Conservation (phyloP, 2,329 filamentous ascomycete genomes). For the Thermomyces lanuginosus region DNA sequence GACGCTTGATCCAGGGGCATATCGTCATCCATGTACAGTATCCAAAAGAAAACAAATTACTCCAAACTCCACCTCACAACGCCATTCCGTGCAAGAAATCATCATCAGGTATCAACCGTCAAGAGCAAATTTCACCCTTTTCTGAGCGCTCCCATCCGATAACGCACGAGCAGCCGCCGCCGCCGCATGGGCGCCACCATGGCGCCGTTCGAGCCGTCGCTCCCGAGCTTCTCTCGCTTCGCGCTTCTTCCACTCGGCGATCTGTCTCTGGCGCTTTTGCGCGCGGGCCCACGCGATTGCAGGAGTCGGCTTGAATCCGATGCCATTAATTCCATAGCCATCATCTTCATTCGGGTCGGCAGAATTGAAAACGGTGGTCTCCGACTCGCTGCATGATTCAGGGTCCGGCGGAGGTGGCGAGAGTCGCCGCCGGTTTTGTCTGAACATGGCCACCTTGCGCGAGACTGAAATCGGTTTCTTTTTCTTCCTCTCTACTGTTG, state of each 20-base stretch:
- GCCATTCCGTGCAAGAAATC: constrained; percentile 2
- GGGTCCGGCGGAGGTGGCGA: constrained; percentile 22
- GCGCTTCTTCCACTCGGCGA: constrained; percentile 42
- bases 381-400: constrained; percentile 40
- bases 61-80: not conserved
- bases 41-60: too few species aligned
- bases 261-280: constrained; percentile 41
- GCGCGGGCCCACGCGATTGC: constrained; percentile 41
- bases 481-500: too few species aligned
- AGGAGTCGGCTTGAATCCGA: constrained; percentile 46
- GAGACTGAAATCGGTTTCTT: constrained; percentile 5
- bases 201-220: constrained; percentile 37
- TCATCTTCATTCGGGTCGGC: constrained; percentile 44
- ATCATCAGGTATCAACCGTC: constrained; percentile 4
- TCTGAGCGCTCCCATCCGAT: constrained; percentile 16
- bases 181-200: constrained; percentile 15
- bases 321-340: constrained; percentile 46
- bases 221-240: constrained; percentile 44
- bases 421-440: too few species aligned
- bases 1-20: too few species aligned
- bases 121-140: constrained; percentile 27
- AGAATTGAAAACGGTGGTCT: constrained; percentile 45
- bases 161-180: constrained; percentile 9
- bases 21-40: constrained; percentile 1
- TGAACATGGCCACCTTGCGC: constrained; percentile 11